Evolutionary conservation across 495 filamentous ascomycete species (phyloP), one percentile per base, ranked within the genome.

Genomic region (Darksidea phi): DNA sequence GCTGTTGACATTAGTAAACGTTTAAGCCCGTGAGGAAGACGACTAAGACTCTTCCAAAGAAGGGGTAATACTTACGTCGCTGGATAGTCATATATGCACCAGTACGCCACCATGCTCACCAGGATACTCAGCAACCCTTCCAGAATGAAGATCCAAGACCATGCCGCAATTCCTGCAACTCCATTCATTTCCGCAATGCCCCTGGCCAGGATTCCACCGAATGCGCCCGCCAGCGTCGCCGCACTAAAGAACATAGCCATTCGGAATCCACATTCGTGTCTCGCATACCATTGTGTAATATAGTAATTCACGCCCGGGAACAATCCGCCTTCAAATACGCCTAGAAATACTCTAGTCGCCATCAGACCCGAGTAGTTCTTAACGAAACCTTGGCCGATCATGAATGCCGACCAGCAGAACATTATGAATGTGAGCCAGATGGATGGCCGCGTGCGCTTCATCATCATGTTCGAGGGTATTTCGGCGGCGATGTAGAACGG

Each of bases 211-310:
- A 94, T 78, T 0, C 90, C 90, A 71, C 90, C 90, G 57, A 95
- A 96, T 0, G 88, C 90, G 0, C 91, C 91, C 1, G 89, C 86
- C 0, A 94, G 69, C 1, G 90, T 88, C 0, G 90, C 91, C 0
- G 91, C 88, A 1, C 87, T 90, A 75, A 95, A 95, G 78, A 97
- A 96, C 53, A 96, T 86, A 26, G 91, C 91, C 70, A 84, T 81
- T 8, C 84, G 79, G 15, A 88, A 77, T 24, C 91, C 91, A 49
- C 93, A 86, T 58, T 96, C 91, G 45, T 77, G 78, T 13, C 91
- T 83, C 67, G 82, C 88, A 67, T 94, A 95, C 84, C 90, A 93
- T 23, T 57, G 53, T 8, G 86, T 88, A 5, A 96, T 78, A 71
- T 92, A 95, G 71, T 91, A 95, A 66, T 88, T 90, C 6, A 96